A percentile compares a stretch with the other conserved stretches of the same genome.
Evolutionary conservation across 129 eudicot genomes (phyloP).

Genomic region (Saussurea involucrata): DNA sequence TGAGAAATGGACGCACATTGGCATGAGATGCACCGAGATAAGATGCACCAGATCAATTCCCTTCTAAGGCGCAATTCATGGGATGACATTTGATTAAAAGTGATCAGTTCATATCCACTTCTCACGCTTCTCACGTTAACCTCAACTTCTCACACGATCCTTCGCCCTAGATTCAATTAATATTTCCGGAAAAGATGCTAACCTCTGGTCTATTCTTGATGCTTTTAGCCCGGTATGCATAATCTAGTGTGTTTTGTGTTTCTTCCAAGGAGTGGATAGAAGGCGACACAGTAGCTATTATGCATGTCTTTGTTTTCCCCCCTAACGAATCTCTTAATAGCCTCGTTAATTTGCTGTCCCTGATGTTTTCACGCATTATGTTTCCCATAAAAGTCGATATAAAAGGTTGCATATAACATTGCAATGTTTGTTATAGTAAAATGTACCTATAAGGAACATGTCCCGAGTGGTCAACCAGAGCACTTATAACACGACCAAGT

Average conservation of each 20-base stretch:
- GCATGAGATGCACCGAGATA: too few relatives aligned
- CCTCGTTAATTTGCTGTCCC: slow-evolving; percentile 68
- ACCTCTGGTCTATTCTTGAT: slow-evolving; percentile 75
- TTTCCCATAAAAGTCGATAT: not conserved
- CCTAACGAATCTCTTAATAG: slow-evolving; percentile 65
- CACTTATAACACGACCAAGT: slow-evolving; percentile 63
- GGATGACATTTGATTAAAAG: too few relatives aligned
- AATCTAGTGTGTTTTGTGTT: slow-evolving; percentile 55
- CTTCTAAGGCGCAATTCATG: too few relatives aligned
- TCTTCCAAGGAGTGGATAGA: slow-evolving; percentile 53
- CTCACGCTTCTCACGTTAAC: too few relatives aligned
- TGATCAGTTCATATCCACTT: too few relatives aligned
- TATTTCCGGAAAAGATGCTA: not conserved
- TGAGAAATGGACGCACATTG: too few relatives aligned
- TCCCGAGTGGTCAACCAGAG: slow-evolving; percentile 57
- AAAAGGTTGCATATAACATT: not conserved
- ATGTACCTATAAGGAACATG: slow-evolving; percentile 63
- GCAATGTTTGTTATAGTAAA: not conserved
- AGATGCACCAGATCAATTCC: too few relatives aligned
- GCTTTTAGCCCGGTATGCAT: slow-evolving; percentile 64
- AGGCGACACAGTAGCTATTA: slow-evolving; percentile 59
- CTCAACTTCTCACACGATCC: too few relatives aligned
- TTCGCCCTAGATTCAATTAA: not conserved
- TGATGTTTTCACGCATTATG: slow-evolving; percentile 18
- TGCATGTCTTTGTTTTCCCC: slow-evolving; percentile 73